Base-by-base conservation (phyloP, 23 red algal genomes). In the Agarophyton chilense region DNA sequence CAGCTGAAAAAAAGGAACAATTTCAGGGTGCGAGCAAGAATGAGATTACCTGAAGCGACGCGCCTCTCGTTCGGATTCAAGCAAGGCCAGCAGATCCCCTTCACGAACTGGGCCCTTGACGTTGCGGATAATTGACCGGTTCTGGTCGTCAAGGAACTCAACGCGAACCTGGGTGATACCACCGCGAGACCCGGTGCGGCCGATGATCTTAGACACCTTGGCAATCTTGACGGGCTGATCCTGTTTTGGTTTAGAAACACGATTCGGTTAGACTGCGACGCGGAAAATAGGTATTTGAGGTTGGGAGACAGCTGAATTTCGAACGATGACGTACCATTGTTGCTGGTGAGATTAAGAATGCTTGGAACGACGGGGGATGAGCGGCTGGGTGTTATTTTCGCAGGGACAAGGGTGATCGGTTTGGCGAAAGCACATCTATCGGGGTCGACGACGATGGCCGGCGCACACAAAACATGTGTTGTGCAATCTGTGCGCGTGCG, bases 71-170 rank as follows among this genome's bases (percentile, higher is more conserved):
- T 99, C 97, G 19, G 92, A 94, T 60, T 99, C 97, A 9, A 99
- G 90, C 28, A 99, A 56, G 4, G 93, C 90, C 44, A 99, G 79
- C 17, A 99, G 79, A 81, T 99, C 97, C 31, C 97, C 97, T 60
- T 96, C 97, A 38, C 97, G 89, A 72, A 99, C 97, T 10, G 97
- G 97, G 39, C 97, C 97, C 90, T 99, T 99, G 21, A 99, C 97
- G 80, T 99, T 99, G 47, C 97, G 93, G 55, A 99, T 99, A 77
- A 99, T 99, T 54, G 90, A 94, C 10, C 97, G 92, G 85, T 96
- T 99, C 17, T 72, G 57, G 79, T 96, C 94, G 54, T 96, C 94
- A 10, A 95, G 64, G 64, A 99, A 94, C 63, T 99, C 97, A 16
- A 99, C 93, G n/a, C 91, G 91, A 21, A 99, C 97, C 73, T 99